These are phyloP conservation scores for Termitomyces heimii DNA, from an alignment of 768 basidiomycete genomes.

Conservation along the genomic window DNA sequence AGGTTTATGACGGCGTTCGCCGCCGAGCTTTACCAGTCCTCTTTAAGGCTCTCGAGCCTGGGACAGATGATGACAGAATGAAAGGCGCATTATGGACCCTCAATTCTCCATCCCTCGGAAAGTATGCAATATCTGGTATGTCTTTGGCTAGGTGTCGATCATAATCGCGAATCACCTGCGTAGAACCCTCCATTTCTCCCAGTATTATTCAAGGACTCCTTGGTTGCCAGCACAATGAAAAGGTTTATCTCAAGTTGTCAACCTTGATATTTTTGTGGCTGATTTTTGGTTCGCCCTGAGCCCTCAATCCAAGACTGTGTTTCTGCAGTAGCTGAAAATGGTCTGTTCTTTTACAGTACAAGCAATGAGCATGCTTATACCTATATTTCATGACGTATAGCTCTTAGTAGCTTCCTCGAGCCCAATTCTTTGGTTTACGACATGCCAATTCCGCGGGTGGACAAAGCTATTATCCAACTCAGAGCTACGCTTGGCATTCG, in stretches of 20 bases:
- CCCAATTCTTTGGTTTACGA: slow-evolving; percentile 52
- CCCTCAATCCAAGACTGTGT: slow-evolving; percentile 76
- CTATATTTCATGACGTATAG: slow-evolving; percentile 25
- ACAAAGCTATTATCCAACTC: slow-evolving; percentile 29
- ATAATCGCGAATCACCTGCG: slow-evolving; percentile 3
- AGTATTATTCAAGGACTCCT: slow-evolving; percentile 60
- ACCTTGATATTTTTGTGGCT: background rate
- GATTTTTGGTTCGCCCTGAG: slow-evolving; percentile 21
- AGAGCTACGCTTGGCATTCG: slow-evolving; percentile 27
- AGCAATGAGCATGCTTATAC: background rate
- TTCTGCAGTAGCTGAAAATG: slow-evolving; percentile 56
- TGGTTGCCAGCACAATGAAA: slow-evolving; percentile 78
- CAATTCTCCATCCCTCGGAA: slow-evolving; percentile 58
- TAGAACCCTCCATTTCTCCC: slow-evolving; percentile 61
- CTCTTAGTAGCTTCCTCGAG: slow-evolving; percentile 54
- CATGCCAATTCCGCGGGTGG: slow-evolving; percentile 38
- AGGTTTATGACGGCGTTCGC: slow-evolving; percentile 68
- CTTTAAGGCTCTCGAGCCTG: slow-evolving; percentile 55
- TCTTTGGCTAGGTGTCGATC: background rate
- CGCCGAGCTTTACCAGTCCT: slow-evolving; percentile 55
- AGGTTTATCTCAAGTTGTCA: slow-evolving; percentile 34
- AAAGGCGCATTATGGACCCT: slow-evolving; percentile 86
- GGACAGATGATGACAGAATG: slow-evolving; percentile 83
- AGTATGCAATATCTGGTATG: slow-evolving; percentile 44
- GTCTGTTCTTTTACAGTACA: slow-evolving; percentile 26